A percentile compares a stretch with the other conserved stretches of the same genome.
Conservation (phyloP, 148 eudicot species). For the Persicaria maculosa region DNA sequence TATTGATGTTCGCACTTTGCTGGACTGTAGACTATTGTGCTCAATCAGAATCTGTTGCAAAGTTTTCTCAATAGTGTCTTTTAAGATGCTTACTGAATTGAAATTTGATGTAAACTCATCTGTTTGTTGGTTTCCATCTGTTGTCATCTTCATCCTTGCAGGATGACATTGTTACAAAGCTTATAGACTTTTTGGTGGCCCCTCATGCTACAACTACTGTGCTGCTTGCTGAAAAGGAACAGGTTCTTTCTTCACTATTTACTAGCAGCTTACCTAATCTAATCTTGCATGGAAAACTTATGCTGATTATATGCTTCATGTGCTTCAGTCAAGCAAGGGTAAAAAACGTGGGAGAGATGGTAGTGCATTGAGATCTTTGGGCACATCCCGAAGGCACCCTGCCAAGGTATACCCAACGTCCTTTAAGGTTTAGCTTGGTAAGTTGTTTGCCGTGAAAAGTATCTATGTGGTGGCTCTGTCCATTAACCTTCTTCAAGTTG, state of each 20-base stretch:
- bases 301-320: neutral
- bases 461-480: neutral
- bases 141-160: slow-evolving; percentile 18
- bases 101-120: neutral
- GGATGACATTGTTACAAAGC: slow-evolving; percentile 75
- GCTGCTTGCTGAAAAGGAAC: slow-evolving; percentile 74
- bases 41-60: neutral
- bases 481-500: neutral
- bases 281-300: neutral
- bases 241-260: slow-evolving; percentile 37
- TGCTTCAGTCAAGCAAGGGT: slow-evolving; percentile 46
- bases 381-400: slow-evolving; percentile 49
- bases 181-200: slow-evolving; percentile 75
- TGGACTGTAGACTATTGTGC: neutral
- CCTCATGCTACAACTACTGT: slow-evolving; percentile 84
- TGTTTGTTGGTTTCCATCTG: neutral
- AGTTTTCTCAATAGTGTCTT: neutral
- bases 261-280: slow-evolving; percentile 2
- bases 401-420: slow-evolving; percentile 45
- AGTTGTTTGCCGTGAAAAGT: neutral
- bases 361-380: slow-evolving; percentile 35
- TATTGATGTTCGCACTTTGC: neutral
- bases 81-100: neutral
- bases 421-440: neutral
- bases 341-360: slow-evolving; percentile 65